Conservation (phyloP, 805 yeast species). For the Starmerella floricola region DNA sequence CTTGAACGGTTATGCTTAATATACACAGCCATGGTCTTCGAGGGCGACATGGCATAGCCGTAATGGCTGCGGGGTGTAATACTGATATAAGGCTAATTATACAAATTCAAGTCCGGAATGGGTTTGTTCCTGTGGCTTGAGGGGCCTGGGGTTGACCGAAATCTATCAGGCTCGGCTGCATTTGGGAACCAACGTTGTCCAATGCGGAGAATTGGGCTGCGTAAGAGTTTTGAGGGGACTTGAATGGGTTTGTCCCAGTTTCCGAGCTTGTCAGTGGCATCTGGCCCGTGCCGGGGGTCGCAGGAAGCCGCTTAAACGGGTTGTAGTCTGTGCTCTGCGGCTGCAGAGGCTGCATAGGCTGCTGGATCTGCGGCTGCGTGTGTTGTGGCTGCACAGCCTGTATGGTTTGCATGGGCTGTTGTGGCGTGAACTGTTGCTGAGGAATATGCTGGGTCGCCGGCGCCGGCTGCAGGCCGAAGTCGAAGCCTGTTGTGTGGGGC, state of each 20-base stretch:
- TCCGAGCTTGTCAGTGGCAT: constrained; percentile 3
- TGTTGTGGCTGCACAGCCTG: constrained; percentile 11
- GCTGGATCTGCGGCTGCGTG: constrained; percentile 1
- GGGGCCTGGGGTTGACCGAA: constrained; percentile 15
- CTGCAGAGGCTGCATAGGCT: constrained; percentile 12
- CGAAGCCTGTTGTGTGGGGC: constrained; percentile 11
- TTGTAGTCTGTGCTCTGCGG: constrained; percentile 26
- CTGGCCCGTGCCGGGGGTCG: background rate
- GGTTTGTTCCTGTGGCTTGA: constrained; percentile 19
- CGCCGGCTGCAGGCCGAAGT: constrained; percentile 12
- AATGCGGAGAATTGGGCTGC: constrained; percentile 9
- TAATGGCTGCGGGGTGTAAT: no score
- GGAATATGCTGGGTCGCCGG: constrained; percentile 13
- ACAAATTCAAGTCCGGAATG: constrained; percentile 14
- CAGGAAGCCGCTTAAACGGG: constrained; percentile 12
- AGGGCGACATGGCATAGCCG: no score
- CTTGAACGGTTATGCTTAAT: no score
- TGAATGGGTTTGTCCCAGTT: constrained; percentile 40
- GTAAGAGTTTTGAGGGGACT: constrained; percentile 5
- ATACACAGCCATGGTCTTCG: no score
- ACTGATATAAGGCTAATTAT: no score
- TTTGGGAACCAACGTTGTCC: constrained; percentile 7
- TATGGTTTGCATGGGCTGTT: constrained; percentile 2
- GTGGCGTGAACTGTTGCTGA: constrained; percentile 16
- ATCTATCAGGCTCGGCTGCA: constrained; percentile 16